Percentiles rank a stretch among this genome's conserved stretches.
These are phyloP conservation scores for Microcyclosporella mali DNA, from an alignment of 2,329 filamentous ascomycete species.

Conservation along the genomic window DNA sequence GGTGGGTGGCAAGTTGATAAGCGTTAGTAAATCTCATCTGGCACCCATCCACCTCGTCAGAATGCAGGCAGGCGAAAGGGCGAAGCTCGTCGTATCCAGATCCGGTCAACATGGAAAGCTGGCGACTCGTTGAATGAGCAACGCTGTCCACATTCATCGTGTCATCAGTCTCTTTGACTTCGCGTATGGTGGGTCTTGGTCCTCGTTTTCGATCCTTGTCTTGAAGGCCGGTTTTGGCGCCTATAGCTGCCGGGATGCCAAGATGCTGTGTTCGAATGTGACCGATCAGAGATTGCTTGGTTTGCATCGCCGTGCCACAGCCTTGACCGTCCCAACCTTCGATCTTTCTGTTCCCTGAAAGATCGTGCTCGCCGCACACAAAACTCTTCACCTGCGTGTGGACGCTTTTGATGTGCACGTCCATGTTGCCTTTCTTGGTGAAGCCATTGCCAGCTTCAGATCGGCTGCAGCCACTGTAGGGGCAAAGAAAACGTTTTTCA, in stretches of 20 bases:
- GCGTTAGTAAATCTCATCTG: slow-evolving; percentile 51
- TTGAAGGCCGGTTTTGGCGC: too few species aligned
- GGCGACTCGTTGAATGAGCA: slow-evolving; percentile 1
- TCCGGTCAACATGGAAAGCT: slow-evolving; percentile 46
- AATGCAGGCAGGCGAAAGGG: slow-evolving; percentile 47
- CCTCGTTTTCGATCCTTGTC: slow-evolving; percentile 5
- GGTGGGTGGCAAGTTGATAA: slow-evolving; percentile 53
- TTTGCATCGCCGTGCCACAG: slow-evolving; percentile 69
- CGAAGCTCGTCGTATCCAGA: slow-evolving; percentile 48
- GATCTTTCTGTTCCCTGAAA: slow-evolving; percentile 53
- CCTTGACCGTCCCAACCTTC: slow-evolving; percentile 57
- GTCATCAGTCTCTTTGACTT: slow-evolving; percentile 7
- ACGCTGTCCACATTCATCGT: slow-evolving; percentile 12
- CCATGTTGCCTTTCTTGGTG: slow-evolving; percentile 76
- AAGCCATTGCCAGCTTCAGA: slow-evolving; percentile 66
- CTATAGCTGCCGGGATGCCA: slow-evolving; percentile 38
- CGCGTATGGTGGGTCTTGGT: slow-evolving; percentile 6
- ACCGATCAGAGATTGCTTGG: slow-evolving; percentile 72
- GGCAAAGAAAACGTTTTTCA: slow-evolving; percentile 19
- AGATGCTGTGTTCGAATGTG: slow-evolving; percentile 80
- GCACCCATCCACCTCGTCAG: slow-evolving; percentile 36
- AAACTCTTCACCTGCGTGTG: slow-evolving; percentile 70
- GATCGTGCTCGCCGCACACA: slow-evolving; percentile 66
- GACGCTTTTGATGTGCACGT: slow-evolving; percentile 67
- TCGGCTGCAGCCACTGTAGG: slow-evolving; percentile 52